Percentiles rank a stretch among this genome's conserved stretches.
These are phyloP conservation scores for Cyclospora cayetanensis DNA, from an alignment of 169 alveolate genomes.

Conservation along the genomic window DNA sequence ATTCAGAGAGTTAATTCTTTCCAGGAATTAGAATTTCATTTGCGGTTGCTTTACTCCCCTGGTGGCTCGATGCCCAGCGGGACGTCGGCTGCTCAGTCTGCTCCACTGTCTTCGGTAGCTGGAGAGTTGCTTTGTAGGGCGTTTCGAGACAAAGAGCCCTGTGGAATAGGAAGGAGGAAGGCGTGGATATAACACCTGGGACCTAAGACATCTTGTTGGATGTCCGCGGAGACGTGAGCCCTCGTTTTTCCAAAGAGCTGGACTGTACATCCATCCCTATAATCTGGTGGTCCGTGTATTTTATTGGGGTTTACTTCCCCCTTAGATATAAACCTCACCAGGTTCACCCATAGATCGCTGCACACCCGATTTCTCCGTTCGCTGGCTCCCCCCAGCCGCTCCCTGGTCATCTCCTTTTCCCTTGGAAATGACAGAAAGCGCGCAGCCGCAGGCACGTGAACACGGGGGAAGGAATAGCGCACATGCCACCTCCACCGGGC, in stretches of 20 bases:
- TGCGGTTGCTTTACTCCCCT: neutral
- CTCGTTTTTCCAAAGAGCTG: neutral
- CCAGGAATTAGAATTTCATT: neutral
- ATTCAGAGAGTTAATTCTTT: neutral
- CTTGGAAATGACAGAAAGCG: slow-evolving; percentile 43
- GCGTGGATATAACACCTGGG: no score
- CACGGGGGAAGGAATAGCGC: neutral
- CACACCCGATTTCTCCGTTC: no score
- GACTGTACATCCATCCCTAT: slow-evolving; percentile 9
- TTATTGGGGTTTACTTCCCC: neutral
- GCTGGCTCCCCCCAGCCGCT: no score
- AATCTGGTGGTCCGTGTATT: neutral
- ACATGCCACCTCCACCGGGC: neutral
- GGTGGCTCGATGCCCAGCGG: slow-evolving; percentile 36
- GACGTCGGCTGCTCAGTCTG: slow-evolving; percentile 22
- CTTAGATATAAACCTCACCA: neutral
- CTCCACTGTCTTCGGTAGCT: slow-evolving; percentile 37
- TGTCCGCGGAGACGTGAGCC: no score
- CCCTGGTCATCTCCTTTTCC: neutral
- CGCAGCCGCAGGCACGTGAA: slow-evolving; percentile 36
- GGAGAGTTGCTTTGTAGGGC: slow-evolving; percentile 1
- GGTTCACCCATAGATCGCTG: neutral
- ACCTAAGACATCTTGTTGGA: no score
- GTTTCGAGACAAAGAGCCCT: no score
- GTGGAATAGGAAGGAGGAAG: no score